Evolutionary conservation across 768 basidiomycete species (phyloP), one percentile per base, ranked within the genome.

Genomic region (Auriculariales sp.): DNA sequence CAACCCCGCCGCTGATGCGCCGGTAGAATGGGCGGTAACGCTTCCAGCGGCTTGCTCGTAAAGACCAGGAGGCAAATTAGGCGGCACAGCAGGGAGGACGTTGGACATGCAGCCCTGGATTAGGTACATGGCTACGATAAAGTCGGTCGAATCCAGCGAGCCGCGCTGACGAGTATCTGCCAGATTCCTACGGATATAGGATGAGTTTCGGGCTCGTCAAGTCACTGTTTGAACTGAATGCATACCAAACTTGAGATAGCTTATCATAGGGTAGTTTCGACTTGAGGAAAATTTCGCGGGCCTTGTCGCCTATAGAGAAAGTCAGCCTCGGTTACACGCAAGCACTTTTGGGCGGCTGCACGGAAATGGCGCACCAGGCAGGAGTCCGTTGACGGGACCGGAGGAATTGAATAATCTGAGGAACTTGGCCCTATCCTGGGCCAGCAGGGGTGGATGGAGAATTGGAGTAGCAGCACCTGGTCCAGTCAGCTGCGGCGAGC

Each of bases 81-180:
- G 64, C 30, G 92, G 92, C 46, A 93, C 72, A 53, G 72, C 73
- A 47, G 79, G 69, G 49, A 89, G 67, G 53, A 82, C 75, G 49
- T 77, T 76, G 48, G 83, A 78, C 92, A 97, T 95, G 32, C 76
- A 68, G n/a, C 78, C 83, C 65, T 97, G 92, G 55, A 98, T 92
- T 61, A 97, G 77, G 64, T 89, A 90, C 92, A 95, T 93, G 33
- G 83, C 95, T 59, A 99, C 79, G 52, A 85, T 82, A 61, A 99
- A 99, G 65, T 99, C 95, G 39, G 83, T 73, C 14, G 79, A 68
- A 62, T 99, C 95, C 52, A 99, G 79, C 11, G 74, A 69, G 47
- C 95, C 94, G 53, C 95, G 77, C 56, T 85, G 78, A 64, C 93
- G 86, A 3, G 92, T 93, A 64, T 99, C 95, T n/a, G 93, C 85